These are phyloP conservation scores for Collybia sp. DNA, from an alignment of 768 basidiomycete species.

Conservation along the genomic window DNA sequence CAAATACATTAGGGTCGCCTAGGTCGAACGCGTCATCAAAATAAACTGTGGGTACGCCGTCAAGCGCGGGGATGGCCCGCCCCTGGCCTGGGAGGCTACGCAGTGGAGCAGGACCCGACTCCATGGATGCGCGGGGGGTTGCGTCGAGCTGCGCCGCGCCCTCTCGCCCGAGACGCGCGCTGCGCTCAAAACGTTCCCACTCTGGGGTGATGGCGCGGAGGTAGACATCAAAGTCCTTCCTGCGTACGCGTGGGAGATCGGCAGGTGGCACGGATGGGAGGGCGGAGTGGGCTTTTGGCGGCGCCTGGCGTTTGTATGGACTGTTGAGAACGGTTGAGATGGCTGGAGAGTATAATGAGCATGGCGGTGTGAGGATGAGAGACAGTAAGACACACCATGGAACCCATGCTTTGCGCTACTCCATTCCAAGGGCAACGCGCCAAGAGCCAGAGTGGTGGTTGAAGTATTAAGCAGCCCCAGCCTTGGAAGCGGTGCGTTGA, in stretches of 20 bases:
- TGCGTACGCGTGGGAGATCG: conserved; percentile 73
- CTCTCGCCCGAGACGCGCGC: conserved; percentile 29
- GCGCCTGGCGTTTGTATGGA: conserved; percentile 78
- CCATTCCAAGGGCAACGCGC: conserved; percentile 61
- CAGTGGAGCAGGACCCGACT: conserved; percentile 16
- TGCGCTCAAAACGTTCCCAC: conserved; percentile 71
- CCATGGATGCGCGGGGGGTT: conserved; percentile 19
- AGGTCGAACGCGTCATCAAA: conserved; percentile 79
- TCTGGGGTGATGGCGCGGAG: conserved; percentile 66
- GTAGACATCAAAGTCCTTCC: conserved; percentile 85
- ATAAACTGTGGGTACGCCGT: conserved; percentile 76
- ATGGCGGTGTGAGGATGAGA: neutral
- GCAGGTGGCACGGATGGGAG: conserved; percentile 70
- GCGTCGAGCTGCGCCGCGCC: conserved; percentile 35
- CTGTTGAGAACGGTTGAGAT: conserved; percentile 93
- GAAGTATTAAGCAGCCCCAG: conserved; percentile 48
- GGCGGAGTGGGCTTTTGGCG: conserved; percentile 82
- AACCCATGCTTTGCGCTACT: conserved; percentile 83
- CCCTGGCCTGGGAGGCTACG: conserved; percentile 21
- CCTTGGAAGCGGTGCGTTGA: conserved; percentile 44
- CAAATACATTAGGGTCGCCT: conserved; percentile 72
- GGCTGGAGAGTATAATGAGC: conserved; percentile 40
- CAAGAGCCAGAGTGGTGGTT: conserved; percentile 39
- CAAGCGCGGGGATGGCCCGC: conserved; percentile 61
- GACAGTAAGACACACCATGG: conserved; percentile 62